Evolutionary conservation across 2,329 filamentous ascomycete genomes (phyloP), one percentile per base, ranked within the genome.

Genomic region (Cryphonectria carpinicola): DNA sequence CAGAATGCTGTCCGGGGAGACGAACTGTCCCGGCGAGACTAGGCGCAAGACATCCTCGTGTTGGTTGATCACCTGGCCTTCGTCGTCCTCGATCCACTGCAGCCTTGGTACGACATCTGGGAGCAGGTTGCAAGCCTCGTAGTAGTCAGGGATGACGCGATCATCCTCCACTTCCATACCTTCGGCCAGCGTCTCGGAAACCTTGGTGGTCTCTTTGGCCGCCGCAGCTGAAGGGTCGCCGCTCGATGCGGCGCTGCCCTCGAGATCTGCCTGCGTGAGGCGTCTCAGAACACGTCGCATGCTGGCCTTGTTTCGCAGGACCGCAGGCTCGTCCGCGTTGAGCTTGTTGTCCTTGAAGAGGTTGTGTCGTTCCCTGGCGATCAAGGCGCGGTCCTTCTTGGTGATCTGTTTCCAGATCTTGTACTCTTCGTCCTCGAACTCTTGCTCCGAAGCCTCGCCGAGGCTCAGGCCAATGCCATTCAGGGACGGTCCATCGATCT

Each of bases 391-490:
- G 77, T 97, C 95, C 79, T 96, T 98, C 82, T 98, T 98, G 1
- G 96, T 99, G 56, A 97, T 94, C 81, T 98, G 95, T 83, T 98
- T 99, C 96, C 97, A 99, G 49, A 96, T 93, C 79, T 97, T 97
- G 82, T 96, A 97, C 78, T 98, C 95, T 71, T 98, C 95, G 76
- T 98, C 95, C 75, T 97, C 90, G 75, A 94, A 94, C 17, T 88
- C 87, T 75, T 97, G 93, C 75, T 97, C 92, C 19, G 85, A 87
- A 41, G 88, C 88, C 71, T 92, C 86, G 22, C 88, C 88, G 69
- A 93, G 86, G 54, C 86, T 86, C 28, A 92, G 78, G 0, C 87
- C 84, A 79, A 92, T 86, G 32, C 89, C 90, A 74, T 89, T 91
- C 54, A 93, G 83, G 2, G 90, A 91, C 7, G 91, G 88, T 0